phyloP scores from a whole-genome alignment of 2,329 filamentous ascomycete genomes.

The Aureobasidium sp. region DNA sequence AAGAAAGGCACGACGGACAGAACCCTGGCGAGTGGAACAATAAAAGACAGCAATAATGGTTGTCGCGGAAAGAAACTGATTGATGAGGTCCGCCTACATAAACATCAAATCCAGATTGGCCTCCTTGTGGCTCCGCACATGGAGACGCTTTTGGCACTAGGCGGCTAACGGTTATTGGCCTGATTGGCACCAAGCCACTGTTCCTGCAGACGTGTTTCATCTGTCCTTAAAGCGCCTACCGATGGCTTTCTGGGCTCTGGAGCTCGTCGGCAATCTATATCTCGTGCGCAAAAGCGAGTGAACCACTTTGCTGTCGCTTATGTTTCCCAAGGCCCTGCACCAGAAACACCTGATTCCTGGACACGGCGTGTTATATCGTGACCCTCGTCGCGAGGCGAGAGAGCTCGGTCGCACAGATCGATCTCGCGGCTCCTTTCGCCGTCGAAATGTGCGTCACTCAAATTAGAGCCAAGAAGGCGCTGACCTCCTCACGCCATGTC shows the following conservation, averaged over 20 bases:
- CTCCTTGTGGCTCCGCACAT: slow-evolving; percentile 6
- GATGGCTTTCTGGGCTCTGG: background rate
- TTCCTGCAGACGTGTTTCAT: slow-evolving; percentile 13
- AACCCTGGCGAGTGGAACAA: slow-evolving; percentile 8
- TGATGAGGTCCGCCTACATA: slow-evolving; percentile 8
- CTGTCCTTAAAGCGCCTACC: background rate
- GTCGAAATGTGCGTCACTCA: slow-evolving; percentile 7
- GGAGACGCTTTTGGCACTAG: slow-evolving; percentile 7
- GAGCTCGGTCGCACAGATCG: slow-evolving; percentile 6
- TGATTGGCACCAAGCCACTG: slow-evolving; percentile 12
- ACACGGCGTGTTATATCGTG: background rate
- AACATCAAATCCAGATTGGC: slow-evolving; percentile 10
- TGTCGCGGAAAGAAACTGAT: slow-evolving; percentile 7
- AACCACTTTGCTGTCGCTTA: background rate
- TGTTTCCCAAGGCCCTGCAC: background rate
- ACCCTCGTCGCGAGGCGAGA: background rate
- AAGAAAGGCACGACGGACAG: background rate
- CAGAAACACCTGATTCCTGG: background rate
- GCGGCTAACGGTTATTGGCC: slow-evolving; percentile 11
- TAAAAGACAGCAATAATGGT: slow-evolving; percentile 8
- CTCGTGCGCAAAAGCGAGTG: background rate
- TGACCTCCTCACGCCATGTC: slow-evolving; percentile 11
- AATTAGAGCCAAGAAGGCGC: slow-evolving; percentile 13
- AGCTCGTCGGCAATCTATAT: background rate
- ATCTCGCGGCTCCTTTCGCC: background rate